phyloP scores from a whole-genome alignment of 2,329 filamentous ascomycete genomes.

The Penicillium sp. region DNA sequence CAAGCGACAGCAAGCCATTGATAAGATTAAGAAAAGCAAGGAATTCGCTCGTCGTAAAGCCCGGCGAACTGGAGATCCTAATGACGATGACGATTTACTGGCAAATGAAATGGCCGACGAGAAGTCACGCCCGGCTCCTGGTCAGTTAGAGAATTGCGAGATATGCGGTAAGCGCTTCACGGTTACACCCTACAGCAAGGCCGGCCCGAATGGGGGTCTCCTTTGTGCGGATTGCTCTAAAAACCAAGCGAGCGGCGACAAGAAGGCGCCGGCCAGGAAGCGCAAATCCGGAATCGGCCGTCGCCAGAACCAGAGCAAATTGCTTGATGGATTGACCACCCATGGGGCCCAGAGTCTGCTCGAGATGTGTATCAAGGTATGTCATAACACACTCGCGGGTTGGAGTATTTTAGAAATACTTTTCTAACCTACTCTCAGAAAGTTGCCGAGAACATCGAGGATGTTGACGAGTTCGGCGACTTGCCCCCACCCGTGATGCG shows the following conservation, averaged over 20 bases:
- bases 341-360: slow-evolving; percentile 49
- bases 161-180: slow-evolving; percentile 86
- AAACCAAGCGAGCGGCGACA: slow-evolving; percentile 69
- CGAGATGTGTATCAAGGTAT: slow-evolving; percentile 63
- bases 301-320: slow-evolving; percentile 79
- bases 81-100: slow-evolving; percentile 52
- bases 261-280: slow-evolving; percentile 60
- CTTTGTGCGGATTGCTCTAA: slow-evolving; percentile 82
- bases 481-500: slow-evolving; percentile 62
- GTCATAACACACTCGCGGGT: slow-evolving; percentile 1
- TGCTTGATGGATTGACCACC: slow-evolving; percentile 71
- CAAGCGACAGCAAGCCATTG: slow-evolving; percentile 57
- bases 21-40: slow-evolving; percentile 56
- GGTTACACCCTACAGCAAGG: slow-evolving; percentile 85
- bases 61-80: slow-evolving; percentile 46
- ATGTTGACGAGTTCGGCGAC: slow-evolving; percentile 68
- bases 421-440: slow-evolving; percentile 46
- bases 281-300: slow-evolving; percentile 62
- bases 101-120: slow-evolving; percentile 59
- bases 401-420: background rate
- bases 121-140: slow-evolving; percentile 66
- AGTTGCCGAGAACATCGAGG: slow-evolving; percentile 65
- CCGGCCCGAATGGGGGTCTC: slow-evolving; percentile 81
- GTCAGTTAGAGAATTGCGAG: slow-evolving; percentile 87
- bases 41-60: slow-evolving; percentile 52